Evolutionary conservation across 225 moss, liverwort and hornwort genomes (phyloP), one percentile per base, ranked within the genome.

Genomic region (Climacium dendroides): DNA sequence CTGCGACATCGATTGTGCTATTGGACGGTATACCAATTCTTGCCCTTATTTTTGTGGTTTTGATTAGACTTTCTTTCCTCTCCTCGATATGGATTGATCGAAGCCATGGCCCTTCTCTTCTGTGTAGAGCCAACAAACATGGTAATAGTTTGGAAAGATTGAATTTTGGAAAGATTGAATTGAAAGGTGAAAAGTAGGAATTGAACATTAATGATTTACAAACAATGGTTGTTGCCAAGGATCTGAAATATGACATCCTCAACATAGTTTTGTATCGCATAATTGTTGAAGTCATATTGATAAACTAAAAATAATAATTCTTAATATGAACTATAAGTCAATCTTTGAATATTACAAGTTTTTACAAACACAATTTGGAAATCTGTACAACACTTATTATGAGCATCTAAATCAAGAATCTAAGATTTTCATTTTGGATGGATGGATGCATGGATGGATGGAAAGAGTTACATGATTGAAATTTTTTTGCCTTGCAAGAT

Each of bases 351-450:
- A 34, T 23, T 75, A 20, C 52, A 52, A 52, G 22, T 8, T 52
- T 6, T 52, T 34, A 34, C 2, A 15, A 35, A 34, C 20, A 13
- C 4, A 30, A 13, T 22, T 1, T 35, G 4, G 52, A 2, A 52
- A 75, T 52, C 0, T 15, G 0, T 22, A 48, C 3, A 22, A 22
- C 0, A 15, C 6, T 20, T 34, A 52, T 34, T 32, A 4, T 19
- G 7, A 48, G 12, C 19, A 75, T 22, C 5, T 47, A 75, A 75
- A 9, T 22, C 4, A 14, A 35, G 5, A 23, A 50, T 74, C 13
- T 74, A 32, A 5, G 8, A 39, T 69, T 14, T 69, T 47, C 4
- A 29, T 3, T 74, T n/a, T 30, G 2, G 12, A 39, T 67, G 67
- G 39, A 39, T 37, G 24, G 7, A 39, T n/a, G n/a, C n/a, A n/a